These are phyloP conservation scores for Phialophora chinensis DNA, from an alignment of 2,329 filamentous ascomycete species.

Conservation along the genomic window DNA sequence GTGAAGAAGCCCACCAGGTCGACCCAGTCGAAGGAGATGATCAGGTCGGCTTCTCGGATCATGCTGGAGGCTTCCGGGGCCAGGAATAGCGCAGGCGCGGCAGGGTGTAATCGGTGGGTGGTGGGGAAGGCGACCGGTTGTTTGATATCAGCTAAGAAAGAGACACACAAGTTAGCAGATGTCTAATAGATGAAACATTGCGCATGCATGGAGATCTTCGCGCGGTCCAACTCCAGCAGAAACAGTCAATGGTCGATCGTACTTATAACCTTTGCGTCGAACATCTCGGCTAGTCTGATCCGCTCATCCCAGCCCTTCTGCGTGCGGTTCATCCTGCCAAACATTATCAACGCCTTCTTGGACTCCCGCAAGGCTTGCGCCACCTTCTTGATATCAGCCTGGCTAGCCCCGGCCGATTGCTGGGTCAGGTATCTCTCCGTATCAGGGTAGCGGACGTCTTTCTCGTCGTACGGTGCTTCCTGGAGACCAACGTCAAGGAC, in stretches of 20 bases:
- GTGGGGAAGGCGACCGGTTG: slow-evolving; percentile 15
- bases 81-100: slow-evolving; percentile 8
- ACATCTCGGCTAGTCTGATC: slow-evolving; percentile 11
- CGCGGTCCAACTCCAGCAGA: neutral
- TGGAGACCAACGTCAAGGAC: slow-evolving; percentile 14
- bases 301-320: slow-evolving; percentile 17
- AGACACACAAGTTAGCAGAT: neutral
- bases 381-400: slow-evolving; percentile 12
- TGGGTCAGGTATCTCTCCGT: slow-evolving; percentile 19
- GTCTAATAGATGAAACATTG: neutral
- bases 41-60: slow-evolving; percentile 11
- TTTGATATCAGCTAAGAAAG: slow-evolving; percentile 9
- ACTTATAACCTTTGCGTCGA: slow-evolving; percentile 15
- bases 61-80: slow-evolving; percentile 4
- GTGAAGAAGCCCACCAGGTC: slow-evolving; percentile 15
- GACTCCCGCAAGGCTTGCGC: slow-evolving; percentile 9
- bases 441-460: slow-evolving; percentile 11
- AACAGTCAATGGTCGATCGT: neutral
- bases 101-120: slow-evolving; percentile 13
- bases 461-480: slow-evolving; percentile 9
- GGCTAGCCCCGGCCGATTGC: slow-evolving; percentile 10
- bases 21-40: slow-evolving; percentile 18
- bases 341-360: slow-evolving; percentile 17
- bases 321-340: slow-evolving; percentile 16
- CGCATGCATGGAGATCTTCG: neutral